Percentiles rank a stretch among this genome's conserved stretches.
Evolutionary conservation across 2,329 filamentous ascomycete genomes (phyloP).

Genomic region (Microdochium trichocladiopsis): DNA sequence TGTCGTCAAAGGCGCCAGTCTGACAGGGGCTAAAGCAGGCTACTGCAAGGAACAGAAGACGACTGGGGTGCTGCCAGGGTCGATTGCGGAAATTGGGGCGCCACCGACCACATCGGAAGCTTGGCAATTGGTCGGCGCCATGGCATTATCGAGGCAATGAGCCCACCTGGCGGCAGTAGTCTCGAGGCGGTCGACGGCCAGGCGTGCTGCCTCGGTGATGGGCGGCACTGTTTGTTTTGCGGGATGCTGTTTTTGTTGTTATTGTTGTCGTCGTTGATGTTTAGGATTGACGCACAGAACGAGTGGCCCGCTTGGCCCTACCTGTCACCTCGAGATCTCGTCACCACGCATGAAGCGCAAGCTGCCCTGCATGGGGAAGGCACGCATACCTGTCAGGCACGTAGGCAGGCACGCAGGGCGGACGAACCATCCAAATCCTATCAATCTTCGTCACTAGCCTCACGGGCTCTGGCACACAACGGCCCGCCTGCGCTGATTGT

Average conservation of each 20-base stretch:
- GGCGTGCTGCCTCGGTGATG: background rate
- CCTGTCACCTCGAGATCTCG: too few relatives aligned
- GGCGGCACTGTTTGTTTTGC: background rate
- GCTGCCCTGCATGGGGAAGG: too few relatives aligned
- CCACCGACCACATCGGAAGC: conserved; percentile 9
- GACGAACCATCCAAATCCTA: too few relatives aligned
- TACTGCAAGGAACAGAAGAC: conserved; percentile 4
- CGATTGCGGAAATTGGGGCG: conserved; percentile 13
- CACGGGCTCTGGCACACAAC: too few relatives aligned
- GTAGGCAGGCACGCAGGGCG: too few relatives aligned
- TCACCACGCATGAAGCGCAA: too few relatives aligned
- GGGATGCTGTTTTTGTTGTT: background rate
- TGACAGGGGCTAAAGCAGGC: background rate
- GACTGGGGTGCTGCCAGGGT: background rate
- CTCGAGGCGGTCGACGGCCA: background rate
- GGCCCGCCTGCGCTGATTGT: too few relatives aligned
- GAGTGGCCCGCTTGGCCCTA: too few relatives aligned
- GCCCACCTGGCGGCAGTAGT: background rate
- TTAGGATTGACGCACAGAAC: too few relatives aligned
- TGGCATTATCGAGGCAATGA: background rate
- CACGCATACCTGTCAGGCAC: too few relatives aligned
- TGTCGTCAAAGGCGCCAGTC: background rate
- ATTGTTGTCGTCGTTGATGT: background rate
- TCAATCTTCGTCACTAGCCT: too few relatives aligned
- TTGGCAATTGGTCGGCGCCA: background rate